Percentiles rank a stretch among this genome's conserved stretches.
Evolutionary conservation across 257 asterid species (phyloP).

Genomic region (Handroanthus guayacan): DNA sequence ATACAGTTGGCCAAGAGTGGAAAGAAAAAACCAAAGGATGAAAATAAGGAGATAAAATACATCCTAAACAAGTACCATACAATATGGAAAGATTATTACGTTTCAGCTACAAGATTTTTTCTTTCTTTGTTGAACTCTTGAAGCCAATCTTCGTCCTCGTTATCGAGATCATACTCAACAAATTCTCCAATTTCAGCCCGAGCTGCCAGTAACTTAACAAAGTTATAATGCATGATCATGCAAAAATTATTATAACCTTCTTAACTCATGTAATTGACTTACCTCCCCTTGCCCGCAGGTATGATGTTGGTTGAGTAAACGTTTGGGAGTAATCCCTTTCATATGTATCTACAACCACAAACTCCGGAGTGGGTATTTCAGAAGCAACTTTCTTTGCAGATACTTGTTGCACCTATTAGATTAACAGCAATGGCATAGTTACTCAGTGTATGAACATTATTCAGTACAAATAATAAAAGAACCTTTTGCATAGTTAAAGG

Average conservation of each 20-base stretch:
- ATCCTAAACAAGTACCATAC: slow-evolving; percentile 33
- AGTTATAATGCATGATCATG: slow-evolving; percentile 26
- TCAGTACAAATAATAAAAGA: too few relatives aligned
- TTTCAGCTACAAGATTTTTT: slow-evolving; percentile 70
- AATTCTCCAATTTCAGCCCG: slow-evolving; percentile 98
- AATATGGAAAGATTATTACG: slow-evolving; percentile 53
- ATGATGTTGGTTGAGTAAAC: slow-evolving; percentile 85
- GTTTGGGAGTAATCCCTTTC: slow-evolving; percentile 96
- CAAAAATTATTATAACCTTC: slow-evolving; percentile 22
- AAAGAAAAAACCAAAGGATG: slow-evolving; percentile 9
- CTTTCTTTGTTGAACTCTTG: slow-evolving; percentile 79
- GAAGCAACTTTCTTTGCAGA: slow-evolving; percentile 73
- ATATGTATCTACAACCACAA: slow-evolving; percentile 88
- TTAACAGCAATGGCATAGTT: slow-evolving; percentile 28
- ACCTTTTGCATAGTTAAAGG: too few relatives aligned
- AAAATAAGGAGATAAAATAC: background rate
- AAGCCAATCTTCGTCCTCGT: slow-evolving; percentile 99
- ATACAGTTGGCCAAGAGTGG: slow-evolving; percentile 8
- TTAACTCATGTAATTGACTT: slow-evolving; percentile 34
- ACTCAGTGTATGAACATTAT: slow-evolving; percentile 22
- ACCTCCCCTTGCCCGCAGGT: slow-evolving; percentile 98
- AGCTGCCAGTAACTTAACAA: slow-evolving; percentile 56
- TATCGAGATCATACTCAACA: slow-evolving; percentile 98
- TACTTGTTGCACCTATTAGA: slow-evolving; percentile 68
- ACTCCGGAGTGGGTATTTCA: slow-evolving; percentile 98